Conservation (phyloP, 1,284 basidiomycete species). For the Marasmius sp. region DNA sequence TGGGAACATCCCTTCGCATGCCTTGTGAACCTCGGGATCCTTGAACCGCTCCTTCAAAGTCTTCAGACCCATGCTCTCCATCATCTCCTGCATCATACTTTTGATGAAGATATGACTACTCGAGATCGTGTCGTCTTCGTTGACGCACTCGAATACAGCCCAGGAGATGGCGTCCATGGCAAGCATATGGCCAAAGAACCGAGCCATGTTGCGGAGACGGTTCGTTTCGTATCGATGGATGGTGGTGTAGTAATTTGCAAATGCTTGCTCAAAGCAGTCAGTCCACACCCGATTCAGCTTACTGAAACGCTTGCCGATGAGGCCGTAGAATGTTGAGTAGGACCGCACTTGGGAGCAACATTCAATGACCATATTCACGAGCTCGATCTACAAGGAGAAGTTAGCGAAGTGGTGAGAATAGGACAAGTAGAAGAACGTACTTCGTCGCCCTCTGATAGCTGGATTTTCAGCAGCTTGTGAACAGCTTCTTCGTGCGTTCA, state of each 20-base stretch:
- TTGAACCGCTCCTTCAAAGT: conserved; percentile 83
- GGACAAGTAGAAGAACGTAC: conserved; percentile 52
- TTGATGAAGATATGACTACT: conserved; percentile 97
- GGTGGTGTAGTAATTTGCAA: conserved; percentile 90
- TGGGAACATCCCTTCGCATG: conserved; percentile 89
- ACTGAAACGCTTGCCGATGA: conserved; percentile 94
- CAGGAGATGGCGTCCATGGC: conserved; percentile 89
- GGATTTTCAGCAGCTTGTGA: conserved; percentile 94
- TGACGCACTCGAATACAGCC: conserved; percentile 82
- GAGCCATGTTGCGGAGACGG: conserved; percentile 93
- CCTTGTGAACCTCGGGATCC: conserved; percentile 77
- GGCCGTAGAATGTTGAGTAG: conserved; percentile 94
- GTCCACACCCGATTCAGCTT: conserved; percentile 95
- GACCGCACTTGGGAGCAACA: conserved; percentile 99
- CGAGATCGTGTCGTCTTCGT: conserved; percentile 96
- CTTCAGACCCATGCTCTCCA: conserved; percentile 91
- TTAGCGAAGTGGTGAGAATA: conserved; percentile 4
- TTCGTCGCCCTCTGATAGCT: conserved; percentile 91
- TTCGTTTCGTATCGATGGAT: conserved; percentile 99
- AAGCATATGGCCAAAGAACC: conserved; percentile 92
- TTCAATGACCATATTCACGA: conserved; percentile 98
- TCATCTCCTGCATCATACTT: conserved; percentile 93
- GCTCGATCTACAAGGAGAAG: conserved; percentile 66
- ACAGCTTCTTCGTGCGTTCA: conserved; percentile 99
- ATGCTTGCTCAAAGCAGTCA: conserved; percentile 86